Base-by-base conservation (phyloP, 2,329 filamentous ascomycete genomes). In the Huntiella moniliformis region DNA sequence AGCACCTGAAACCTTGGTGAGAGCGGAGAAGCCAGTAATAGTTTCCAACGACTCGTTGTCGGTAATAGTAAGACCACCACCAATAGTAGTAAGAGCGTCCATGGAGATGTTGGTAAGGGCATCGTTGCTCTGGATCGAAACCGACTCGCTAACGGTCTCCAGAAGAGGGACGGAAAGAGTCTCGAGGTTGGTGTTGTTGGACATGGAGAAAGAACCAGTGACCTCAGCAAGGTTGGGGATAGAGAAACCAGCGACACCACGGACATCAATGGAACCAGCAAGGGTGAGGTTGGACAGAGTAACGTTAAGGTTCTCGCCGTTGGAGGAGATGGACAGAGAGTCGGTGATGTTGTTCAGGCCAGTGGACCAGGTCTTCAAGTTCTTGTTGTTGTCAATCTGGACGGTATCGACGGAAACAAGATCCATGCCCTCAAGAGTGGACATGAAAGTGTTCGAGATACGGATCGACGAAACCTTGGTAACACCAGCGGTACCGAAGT, bases 311-410 rank as follows among this genome's bases (percentile, higher is more conserved):
- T 76, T 68, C 53, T 73, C 66, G 58, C 80, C 79, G 70, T 98
- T 98, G 68, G 79, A 77, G 55, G 77, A 74, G 59, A 98, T 77
- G 56, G 72, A 77, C 45, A 95, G 67, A 40, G 69, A 62, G 47
- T 73, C 68, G 53, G 72, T 80, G 56, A 94, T 73, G 65, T 82
- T 88, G 61, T 71, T 71, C 49, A 96, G 71, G 59, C 81, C 73
- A 62, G 86, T 82, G 58, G 74, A 73, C 67, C 92, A 82, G 51
- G 68, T 69, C 58, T 73, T 74, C 55, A 98, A 71, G 59, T 80
- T 79, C 51, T 67, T 67, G 76, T 96, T 96, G 78, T 94, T 94
- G 73, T 83, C 80, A 64, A 98, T 80, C 61, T 82, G 69, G 60
- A 98, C 74, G 53, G 67, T 70, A 48, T 74, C 71, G 46, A 85